Conservation (phyloP, 306 rosid species). For the Begonia loranthoides region DNA sequence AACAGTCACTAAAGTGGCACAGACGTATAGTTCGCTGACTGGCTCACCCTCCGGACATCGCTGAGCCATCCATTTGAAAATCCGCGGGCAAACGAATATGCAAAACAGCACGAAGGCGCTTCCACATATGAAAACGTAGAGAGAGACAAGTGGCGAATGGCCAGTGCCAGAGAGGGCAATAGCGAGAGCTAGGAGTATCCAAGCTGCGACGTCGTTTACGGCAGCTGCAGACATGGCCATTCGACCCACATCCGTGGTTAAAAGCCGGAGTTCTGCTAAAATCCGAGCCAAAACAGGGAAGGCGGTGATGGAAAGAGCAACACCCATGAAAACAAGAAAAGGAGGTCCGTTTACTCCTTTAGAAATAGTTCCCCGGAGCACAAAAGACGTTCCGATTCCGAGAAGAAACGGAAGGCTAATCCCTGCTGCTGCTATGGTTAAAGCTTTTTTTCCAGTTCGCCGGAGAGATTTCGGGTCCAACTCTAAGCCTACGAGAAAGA, state of each 20-base stretch:
- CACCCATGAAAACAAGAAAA: slow-evolving; percentile 61
- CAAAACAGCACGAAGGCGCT: slow-evolving; percentile 36
- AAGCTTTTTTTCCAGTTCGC: slow-evolving; percentile 42
- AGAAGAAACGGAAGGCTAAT: slow-evolving; percentile 40
- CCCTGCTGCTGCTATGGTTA: slow-evolving; percentile 46
- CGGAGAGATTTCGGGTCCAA: slow-evolving; percentile 32
- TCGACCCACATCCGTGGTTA: slow-evolving; percentile 66
- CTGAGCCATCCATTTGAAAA: slow-evolving; percentile 48
- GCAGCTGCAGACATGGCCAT: slow-evolving; percentile 99
- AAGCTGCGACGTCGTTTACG: slow-evolving; percentile 72
- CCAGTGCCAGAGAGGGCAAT: slow-evolving; percentile 55
- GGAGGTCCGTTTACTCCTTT: slow-evolving; percentile 30
- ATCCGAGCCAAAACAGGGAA: slow-evolving; percentile 88
- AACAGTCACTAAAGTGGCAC: slow-evolving; percentile 45
- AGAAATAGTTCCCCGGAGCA: slow-evolving; percentile 29
- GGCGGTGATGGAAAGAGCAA: slow-evolving; percentile 63
- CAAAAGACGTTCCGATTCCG: slow-evolving; percentile 52
- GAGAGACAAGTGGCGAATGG: slow-evolving; percentile 52
- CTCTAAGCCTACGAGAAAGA: slow-evolving; percentile 50
- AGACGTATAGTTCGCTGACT: slow-evolving; percentile 51
- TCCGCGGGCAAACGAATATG: slow-evolving; percentile 28
- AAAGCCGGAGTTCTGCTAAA: slow-evolving; percentile 73
- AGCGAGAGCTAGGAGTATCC: slow-evolving; percentile 89
- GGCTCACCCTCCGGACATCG: slow-evolving; percentile 75
- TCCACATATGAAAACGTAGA: slow-evolving; percentile 68